phyloP scores from a whole-genome alignment of 257 asterid species.

The Ehretia macrophylla region DNA sequence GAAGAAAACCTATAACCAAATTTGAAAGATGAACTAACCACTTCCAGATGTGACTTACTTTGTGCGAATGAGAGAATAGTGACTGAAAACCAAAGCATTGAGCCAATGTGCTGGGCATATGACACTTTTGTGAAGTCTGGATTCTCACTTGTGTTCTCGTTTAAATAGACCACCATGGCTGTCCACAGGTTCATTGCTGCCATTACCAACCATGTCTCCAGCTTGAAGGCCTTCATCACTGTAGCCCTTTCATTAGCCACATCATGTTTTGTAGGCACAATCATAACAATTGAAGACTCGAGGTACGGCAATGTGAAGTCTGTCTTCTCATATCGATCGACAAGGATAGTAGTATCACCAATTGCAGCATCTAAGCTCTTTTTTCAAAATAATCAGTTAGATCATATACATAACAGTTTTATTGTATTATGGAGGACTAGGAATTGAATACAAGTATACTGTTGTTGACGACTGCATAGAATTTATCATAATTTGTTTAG shows the following conservation, averaged over 20 bases:
- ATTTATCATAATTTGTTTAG: too few species aligned
- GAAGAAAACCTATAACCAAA: too few species aligned
- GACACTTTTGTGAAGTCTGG: conserved; percentile 33
- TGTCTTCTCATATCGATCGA: conserved; percentile 41
- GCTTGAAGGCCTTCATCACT: conserved; percentile 43
- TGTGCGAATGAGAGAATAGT: conserved; percentile 48
- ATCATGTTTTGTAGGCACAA: conserved; percentile 41
- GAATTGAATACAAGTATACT: too few species aligned
- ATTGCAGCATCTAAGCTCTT: conserved; percentile 62
- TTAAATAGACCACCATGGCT: conserved; percentile 45
- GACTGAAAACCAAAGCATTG: conserved; percentile 64
- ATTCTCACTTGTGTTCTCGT: conserved; percentile 41
- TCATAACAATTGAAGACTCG: conserved; percentile 60
- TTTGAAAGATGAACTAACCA: background rate
- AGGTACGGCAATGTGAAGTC: conserved; percentile 63
- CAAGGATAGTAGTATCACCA: conserved; percentile 55
- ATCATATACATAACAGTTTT: background rate
- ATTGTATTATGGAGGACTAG: too few species aligned
- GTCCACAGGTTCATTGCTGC: conserved; percentile 37
- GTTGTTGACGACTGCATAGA: too few species aligned
- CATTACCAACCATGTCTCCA: conserved; percentile 46
- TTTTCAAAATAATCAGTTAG: background rate
- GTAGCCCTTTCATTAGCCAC: conserved; percentile 26
- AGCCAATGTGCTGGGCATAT: conserved; percentile 24
- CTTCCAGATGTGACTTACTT: conserved; percentile 26